Evolutionary conservation across 164 flowering plant species (phyloP).

Genomic region (Dillenia suffruticosa): DNA sequence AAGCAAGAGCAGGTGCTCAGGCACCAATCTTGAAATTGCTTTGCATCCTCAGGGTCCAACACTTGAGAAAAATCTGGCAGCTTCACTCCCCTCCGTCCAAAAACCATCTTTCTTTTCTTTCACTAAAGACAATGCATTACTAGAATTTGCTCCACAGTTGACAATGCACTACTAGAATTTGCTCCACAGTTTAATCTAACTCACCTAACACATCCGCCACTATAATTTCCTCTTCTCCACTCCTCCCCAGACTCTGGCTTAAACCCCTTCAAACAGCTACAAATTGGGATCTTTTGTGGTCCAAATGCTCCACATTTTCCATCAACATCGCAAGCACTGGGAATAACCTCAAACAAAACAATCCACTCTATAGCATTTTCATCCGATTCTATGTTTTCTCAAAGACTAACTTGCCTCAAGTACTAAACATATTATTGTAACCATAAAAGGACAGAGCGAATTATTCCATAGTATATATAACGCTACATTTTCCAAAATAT

Average conservation of each 20-base stretch:
- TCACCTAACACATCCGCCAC: slow-evolving; percentile 17
- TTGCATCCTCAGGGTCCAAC: background rate
- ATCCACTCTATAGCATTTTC: background rate
- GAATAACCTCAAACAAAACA: background rate
- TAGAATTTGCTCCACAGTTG: background rate
- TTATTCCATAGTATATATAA: background rate
- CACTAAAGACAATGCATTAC: too few relatives aligned
- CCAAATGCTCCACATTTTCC: slow-evolving; percentile 25
- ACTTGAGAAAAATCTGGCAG: slow-evolving; percentile 15
- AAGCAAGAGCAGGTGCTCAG: slow-evolving; percentile 11
- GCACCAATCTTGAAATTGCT: slow-evolving; percentile 9
- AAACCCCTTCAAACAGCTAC: slow-evolving; percentile 21
- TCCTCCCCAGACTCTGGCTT: slow-evolving; percentile 13
- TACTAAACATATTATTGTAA: background rate
- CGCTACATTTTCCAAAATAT: background rate
- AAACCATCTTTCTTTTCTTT: slow-evolving; percentile 11
- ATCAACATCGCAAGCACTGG: slow-evolving; percentile 16
- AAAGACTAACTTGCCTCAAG: background rate
- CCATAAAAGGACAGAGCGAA: background rate
- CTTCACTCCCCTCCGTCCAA: slow-evolving; percentile 7
- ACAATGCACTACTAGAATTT: too few relatives aligned
- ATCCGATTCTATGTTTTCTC: background rate
- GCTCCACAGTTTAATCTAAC: slow-evolving; percentile 3
- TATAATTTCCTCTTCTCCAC: slow-evolving; percentile 20
- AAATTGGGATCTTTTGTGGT: background rate